Evolutionary conservation across 495 filamentous ascomycete species (phyloP).

Genomic region (Hypoxylon perforatum): DNA sequence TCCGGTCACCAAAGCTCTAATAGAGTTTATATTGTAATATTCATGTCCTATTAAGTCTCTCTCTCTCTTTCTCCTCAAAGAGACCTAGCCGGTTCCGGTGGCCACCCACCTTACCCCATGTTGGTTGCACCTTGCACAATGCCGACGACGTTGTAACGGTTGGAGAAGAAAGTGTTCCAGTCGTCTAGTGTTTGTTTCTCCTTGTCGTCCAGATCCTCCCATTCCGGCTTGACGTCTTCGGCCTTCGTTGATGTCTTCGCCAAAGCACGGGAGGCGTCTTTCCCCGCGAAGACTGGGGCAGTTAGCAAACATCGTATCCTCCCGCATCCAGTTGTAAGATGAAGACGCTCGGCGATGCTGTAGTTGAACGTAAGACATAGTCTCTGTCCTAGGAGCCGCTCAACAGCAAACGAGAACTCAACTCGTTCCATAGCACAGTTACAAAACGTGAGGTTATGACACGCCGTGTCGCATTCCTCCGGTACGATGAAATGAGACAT

Average conservation of each 20-base stretch:
- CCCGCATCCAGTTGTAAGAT: neutral
- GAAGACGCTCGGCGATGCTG: conserved; percentile 8
- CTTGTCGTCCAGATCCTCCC: conserved; percentile 86
- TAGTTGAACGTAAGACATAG: conserved; percentile 28
- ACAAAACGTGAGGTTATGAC: neutral
- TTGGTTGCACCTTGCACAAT: conserved; percentile 72
- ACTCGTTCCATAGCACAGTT: neutral
- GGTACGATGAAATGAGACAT: conserved; percentile 7
- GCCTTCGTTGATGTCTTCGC: conserved; percentile 85
- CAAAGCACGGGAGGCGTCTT: conserved; percentile 91
- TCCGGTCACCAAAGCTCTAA: neutral
- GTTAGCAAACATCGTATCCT: conserved; percentile 36
- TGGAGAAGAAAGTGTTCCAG: conserved; percentile 96
- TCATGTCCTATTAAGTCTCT: neutral
- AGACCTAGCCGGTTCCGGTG: neutral
- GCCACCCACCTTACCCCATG: conserved; percentile 39
- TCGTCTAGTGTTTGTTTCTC: conserved; percentile 86
- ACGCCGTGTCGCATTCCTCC: conserved; percentile 1
- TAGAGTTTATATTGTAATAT: neutral
- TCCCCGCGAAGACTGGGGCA: conserved; percentile 86
- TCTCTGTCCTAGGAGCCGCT: neutral
- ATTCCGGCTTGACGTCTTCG: conserved; percentile 85
- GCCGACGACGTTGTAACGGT: conserved; percentile 93
- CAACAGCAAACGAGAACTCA: conserved; percentile 21
- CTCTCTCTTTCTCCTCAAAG: neutral